Evolutionary conservation across 2,329 filamentous ascomycete species (phyloP), one percentile per base, ranked within the genome.

Genomic region (Xylariaceae sp.): DNA sequence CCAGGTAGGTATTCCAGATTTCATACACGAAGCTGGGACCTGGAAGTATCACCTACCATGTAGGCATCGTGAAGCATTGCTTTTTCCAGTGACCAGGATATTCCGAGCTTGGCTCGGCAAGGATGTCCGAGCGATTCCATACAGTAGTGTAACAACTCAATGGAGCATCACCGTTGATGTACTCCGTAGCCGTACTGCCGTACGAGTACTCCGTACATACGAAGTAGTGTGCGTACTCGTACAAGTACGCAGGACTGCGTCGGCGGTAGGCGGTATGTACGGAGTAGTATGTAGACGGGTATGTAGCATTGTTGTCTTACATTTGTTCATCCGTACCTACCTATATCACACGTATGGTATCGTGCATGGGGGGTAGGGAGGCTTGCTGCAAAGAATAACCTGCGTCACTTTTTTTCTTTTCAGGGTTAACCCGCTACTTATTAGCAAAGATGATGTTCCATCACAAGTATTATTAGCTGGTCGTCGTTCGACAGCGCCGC

Each of bases 81-180:
- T 51, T 51, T 51, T 45, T 35, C 49, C 49, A 17, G 34, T 11
- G 59, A 45, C 54, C 53, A 13, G 62, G 60, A 54, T 57, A 51
- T 52, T 51, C 60, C 54, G 56, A 62, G 55, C 50, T 53, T 52
- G 61, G 58, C 61, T 60, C 62, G 65, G 64, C 64, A 66, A 68
- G 63, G 65, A 57, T 63, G 65, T 62, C 63, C 64, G 64, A 65
- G 63, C 63, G 62, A 65, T 64, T 47, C 57, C 60, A 59, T 59
- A 45, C 42, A 45, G 42, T 45, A 45, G 17, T 50, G 9, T 49
- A 65, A 64, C 60, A 35, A 37, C 37, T 53, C 52, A 55, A 55
- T 58, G 17, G 35, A 56, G 56, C 30, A 53, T 54, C 42, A 34
- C 37, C 39, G 49, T 53, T 51, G 49, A 48, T 53, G 52, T 61